Base-by-base conservation (phyloP, 768 basidiomycete species). In the Tulasnella sp. region DNA sequence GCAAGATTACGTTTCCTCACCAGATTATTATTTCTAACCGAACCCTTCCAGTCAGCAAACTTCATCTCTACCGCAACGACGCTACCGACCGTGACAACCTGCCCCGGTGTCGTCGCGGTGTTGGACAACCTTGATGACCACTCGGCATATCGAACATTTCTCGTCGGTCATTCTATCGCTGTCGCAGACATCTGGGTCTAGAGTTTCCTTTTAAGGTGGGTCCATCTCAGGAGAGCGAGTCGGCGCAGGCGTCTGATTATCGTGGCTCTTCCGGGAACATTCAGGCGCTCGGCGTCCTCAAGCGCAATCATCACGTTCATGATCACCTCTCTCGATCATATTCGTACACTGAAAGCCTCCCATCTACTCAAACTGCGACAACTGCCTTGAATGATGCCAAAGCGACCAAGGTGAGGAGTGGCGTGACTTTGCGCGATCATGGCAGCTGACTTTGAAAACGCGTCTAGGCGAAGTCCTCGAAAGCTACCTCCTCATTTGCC, bases 131-230 rank as follows among this genome's bases (percentile, higher is more conserved):
- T 99, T n/a, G 96, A 99, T 81, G 91, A 98, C 79, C 89, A 92
- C 81, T 89, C 99, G 31, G 91, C 93, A 3, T 93, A 91, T 82
- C 90, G 92, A 42, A 94, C 96, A 2, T 97, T 91, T 83, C 88
- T 98, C 52, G 87, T 91, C 54, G 91, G 91, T 0, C 89, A 91
- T 79, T 84, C 88, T 69, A 87, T 93, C 54, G 91, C 93, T 25
- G 87, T 90, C n/a, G 92, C 91, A 25, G 97, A 99, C 82, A 93
- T 90, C 87, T 87, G 91, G 31, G 84, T 96, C 34, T 98, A 94
- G 93, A 95, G 95, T 42, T 42, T 86, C 91, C 49, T 83, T 97
- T 78, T 93, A 93, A 87, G 90, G 94, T 91, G 79, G 75, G 81
- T n/a, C 36, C 7, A 6, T n/a, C 22, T 9, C 68, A 1, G 19